These are phyloP conservation scores for Stachybotrys chlorohalonatus DNA, from an alignment of 2,329 filamentous ascomycete species.

Conservation along the genomic window DNA sequence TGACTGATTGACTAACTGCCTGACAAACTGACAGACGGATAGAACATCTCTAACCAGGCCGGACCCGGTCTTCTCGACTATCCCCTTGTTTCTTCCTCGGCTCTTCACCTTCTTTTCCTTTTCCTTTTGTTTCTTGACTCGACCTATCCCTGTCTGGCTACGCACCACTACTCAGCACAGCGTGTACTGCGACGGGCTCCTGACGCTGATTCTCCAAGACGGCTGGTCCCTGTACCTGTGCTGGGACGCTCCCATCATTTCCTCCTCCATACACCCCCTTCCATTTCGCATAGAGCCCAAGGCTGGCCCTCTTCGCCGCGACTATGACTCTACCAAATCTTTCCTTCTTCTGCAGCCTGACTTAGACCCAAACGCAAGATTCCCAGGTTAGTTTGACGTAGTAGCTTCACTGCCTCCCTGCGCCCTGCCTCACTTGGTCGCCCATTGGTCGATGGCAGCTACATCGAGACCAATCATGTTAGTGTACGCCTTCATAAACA, in stretches of 20 bases:
- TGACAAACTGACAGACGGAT: background rate
- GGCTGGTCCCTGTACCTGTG: background rate
- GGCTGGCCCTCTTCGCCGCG: background rate
- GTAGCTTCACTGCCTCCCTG: constrained; percentile 20
- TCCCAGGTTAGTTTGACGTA: constrained; percentile 15
- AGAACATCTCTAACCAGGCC: background rate
- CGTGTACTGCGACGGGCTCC: background rate
- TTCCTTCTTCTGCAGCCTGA: constrained; percentile 6
- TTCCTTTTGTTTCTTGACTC: background rate
- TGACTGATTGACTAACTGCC: background rate
- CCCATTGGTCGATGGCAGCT: constrained; percentile 22
- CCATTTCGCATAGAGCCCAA: background rate
- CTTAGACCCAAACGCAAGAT: constrained; percentile 9
- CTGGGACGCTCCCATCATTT: background rate
- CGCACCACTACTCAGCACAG: background rate
- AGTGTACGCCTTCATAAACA: constrained; percentile 17
- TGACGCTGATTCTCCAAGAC: background rate
- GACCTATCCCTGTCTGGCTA: background rate
- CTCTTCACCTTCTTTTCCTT: background rate
- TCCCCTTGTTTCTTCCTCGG: background rate
- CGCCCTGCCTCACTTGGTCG: constrained; percentile 22
- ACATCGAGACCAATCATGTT: constrained; percentile 24
- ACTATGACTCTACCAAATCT: constrained; percentile 1
- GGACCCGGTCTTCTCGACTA: background rate
- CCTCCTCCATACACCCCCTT: background rate